Evolutionary conservation across 495 filamentous ascomycete species (phyloP).

Genomic region (Penicillium pulvis): DNA sequence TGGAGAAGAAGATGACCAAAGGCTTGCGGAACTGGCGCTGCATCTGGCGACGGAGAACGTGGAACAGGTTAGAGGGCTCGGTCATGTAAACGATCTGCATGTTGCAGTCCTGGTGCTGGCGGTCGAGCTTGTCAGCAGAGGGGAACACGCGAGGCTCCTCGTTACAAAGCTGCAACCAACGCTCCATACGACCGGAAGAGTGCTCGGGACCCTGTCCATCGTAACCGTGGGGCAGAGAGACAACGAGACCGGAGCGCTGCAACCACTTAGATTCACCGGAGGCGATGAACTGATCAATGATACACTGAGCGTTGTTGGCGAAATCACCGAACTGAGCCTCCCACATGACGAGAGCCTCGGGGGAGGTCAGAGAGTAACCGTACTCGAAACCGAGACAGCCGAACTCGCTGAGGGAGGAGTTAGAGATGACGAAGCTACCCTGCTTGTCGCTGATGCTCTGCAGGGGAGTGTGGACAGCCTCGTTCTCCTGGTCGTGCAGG

Average conservation of each 20-base stretch:
- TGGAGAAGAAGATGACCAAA: conserved; percentile 96
- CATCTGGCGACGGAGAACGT: conserved; percentile 94
- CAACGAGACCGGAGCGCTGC: conserved; percentile 91
- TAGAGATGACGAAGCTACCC: conserved; percentile 92
- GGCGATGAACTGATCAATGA: conserved; percentile 98
- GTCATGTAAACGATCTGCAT: conserved; percentile 99
- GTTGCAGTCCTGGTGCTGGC: conserved; percentile 99
- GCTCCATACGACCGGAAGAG: conserved; percentile 95
- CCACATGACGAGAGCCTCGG: conserved; percentile 97
- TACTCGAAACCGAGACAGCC: conserved; percentile 96
- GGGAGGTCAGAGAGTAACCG: conserved; percentile 95
- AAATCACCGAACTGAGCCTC: conserved; percentile 99
- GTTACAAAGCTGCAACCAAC: conserved; percentile 96
- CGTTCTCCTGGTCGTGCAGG: conserved; percentile 93
- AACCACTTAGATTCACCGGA: conserved; percentile 98
- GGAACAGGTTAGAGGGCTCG: conserved; percentile 89
- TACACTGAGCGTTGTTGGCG: conserved; percentile 98
- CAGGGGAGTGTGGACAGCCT: conserved; percentile 89
- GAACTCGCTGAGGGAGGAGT: conserved; percentile 95
- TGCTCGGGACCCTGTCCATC: conserved; percentile 98
- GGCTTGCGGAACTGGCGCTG: conserved; percentile 99
- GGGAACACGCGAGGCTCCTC: conserved; percentile 96
- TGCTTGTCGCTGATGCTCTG: conserved; percentile 87
- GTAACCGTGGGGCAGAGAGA: conserved; percentile 95
- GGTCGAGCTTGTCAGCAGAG: conserved; percentile 79